A percentile compares a stretch with the other conserved stretches of the same genome.
These are phyloP conservation scores for Puccinia hordei DNA, from an alignment of 1,284 basidiomycete species.

Conservation along the genomic window DNA sequence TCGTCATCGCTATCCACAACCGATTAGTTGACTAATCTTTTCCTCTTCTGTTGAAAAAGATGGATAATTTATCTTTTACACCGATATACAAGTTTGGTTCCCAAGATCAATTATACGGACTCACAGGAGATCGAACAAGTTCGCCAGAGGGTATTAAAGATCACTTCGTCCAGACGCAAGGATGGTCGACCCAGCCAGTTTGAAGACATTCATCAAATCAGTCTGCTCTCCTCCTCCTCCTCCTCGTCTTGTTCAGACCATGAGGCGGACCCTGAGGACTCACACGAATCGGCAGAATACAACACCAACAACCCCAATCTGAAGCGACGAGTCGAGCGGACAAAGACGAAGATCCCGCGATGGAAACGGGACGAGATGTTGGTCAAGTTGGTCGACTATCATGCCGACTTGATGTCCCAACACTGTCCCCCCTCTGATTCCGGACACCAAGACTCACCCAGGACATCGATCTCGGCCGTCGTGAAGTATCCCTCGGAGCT, in stretches of 20 bases:
- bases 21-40: slow-evolving; percentile 5
- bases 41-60: not conserved
- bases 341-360: not conserved
- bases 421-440: too few species aligned
- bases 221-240: slow-evolving; percentile 7
- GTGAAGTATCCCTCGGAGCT: slow-evolving; percentile 57
- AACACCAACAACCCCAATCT: not conserved
- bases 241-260: slow-evolving; percentile 19
- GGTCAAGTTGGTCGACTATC: not conserved
- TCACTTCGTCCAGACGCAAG: slow-evolving; percentile 3
- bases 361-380: slow-evolving; percentile 22
- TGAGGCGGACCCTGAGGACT: not conserved
- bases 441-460: too few species aligned
- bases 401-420: not conserved
- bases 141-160: slow-evolving; percentile 19
- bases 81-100: slow-evolving; percentile 64
- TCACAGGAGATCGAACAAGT: slow-evolving; percentile 64
- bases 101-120: slow-evolving; percentile 65
- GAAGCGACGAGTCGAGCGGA: not conserved
- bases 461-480: too few species aligned
- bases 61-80: slow-evolving; percentile 69
- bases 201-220: slow-evolving; percentile 33
- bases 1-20: not conserved
- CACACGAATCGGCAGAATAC: not conserved
- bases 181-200: not conserved